Evolutionary conservation across 345 rosid species (phyloP).

Genomic region (Lepidium africanum): DNA sequence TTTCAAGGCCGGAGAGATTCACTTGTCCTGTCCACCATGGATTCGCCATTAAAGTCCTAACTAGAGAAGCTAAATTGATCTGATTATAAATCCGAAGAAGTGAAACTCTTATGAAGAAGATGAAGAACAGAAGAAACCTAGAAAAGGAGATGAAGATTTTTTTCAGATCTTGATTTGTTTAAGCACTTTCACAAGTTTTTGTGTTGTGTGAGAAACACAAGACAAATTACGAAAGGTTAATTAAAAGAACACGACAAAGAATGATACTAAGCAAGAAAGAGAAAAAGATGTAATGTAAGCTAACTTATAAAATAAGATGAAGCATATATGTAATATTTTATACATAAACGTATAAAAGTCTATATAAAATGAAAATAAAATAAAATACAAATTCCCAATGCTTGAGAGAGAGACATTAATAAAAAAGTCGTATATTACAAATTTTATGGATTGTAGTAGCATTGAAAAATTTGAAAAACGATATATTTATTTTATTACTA

Average conservation of each 20-base stretch:
- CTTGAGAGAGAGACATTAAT: background rate
- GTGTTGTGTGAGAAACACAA: slow-evolving; percentile 25
- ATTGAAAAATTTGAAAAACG: no score
- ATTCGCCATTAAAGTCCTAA: slow-evolving; percentile 49
- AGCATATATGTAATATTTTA: slow-evolving; percentile 6
- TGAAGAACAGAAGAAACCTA: background rate
- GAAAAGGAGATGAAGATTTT: slow-evolving; percentile 9
- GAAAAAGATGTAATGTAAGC: slow-evolving; percentile 23
- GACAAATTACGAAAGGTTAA: slow-evolving; percentile 19
- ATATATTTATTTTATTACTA: no score
- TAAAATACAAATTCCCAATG: background rate
- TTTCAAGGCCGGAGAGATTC: slow-evolving; percentile 45
- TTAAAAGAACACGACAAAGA: slow-evolving; percentile 33
- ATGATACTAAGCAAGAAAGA: slow-evolving; percentile 27
- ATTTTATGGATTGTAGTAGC: background rate
- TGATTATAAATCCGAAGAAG: background rate
- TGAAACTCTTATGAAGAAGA: slow-evolving; percentile 5
- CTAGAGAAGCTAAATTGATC: background rate
- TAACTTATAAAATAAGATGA: slow-evolving; percentile 23
- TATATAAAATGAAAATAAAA: background rate
- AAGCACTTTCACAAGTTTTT: slow-evolving; percentile 21
- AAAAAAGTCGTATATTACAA: background rate
- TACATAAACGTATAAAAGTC: background rate
- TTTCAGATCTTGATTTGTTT: slow-evolving; percentile 32
- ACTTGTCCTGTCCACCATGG: slow-evolving; percentile 70